A percentile compares a stretch with the other conserved stretches of the same genome.
Conservation (phyloP, 2,329 filamentous ascomycete genomes). For the Trichophyton simii region DNA sequence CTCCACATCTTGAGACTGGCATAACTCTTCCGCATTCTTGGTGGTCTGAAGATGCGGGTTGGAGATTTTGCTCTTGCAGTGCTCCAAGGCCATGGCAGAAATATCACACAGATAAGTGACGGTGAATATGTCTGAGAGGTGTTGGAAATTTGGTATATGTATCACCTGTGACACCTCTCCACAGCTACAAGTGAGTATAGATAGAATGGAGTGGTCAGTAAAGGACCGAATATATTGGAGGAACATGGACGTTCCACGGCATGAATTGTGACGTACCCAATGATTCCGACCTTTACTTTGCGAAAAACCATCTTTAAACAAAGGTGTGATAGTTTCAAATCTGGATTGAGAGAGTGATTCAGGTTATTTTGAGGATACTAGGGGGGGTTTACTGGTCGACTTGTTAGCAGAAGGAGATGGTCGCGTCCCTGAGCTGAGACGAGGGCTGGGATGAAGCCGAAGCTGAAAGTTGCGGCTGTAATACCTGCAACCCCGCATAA, state of each 20-base stretch:
- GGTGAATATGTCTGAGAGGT: constrained; percentile 33
- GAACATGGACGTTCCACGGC: not conserved
- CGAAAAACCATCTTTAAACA: not conserved
- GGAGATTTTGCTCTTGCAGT: constrained; percentile 26
- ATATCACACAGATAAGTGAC: constrained; percentile 42
- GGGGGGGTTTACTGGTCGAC: not conserved
- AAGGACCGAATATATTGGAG: not conserved
- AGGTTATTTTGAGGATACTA: not conserved
- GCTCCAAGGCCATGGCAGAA: constrained; percentile 30
- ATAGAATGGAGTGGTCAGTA: not conserved
- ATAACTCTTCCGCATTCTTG: constrained; percentile 31
- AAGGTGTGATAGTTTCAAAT: not conserved
- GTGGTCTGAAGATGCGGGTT: constrained; percentile 23
- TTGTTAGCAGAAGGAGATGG: not conserved
- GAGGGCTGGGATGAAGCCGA: not conserved
- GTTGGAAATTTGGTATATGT: constrained; percentile 10
- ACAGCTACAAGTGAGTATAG: constrained; percentile 2
- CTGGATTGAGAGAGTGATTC: not conserved
- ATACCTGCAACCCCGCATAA: not conserved
- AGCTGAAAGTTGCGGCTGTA: not conserved
- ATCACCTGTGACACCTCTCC: constrained; percentile 10
- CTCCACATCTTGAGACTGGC: constrained; percentile 34
- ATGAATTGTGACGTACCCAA: not conserved
- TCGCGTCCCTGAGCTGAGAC: not conserved
- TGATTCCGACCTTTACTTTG: not conserved